phyloP scores from a whole-genome alignment of 1,139 yeast species.

The Candida neerlandica region DNA sequence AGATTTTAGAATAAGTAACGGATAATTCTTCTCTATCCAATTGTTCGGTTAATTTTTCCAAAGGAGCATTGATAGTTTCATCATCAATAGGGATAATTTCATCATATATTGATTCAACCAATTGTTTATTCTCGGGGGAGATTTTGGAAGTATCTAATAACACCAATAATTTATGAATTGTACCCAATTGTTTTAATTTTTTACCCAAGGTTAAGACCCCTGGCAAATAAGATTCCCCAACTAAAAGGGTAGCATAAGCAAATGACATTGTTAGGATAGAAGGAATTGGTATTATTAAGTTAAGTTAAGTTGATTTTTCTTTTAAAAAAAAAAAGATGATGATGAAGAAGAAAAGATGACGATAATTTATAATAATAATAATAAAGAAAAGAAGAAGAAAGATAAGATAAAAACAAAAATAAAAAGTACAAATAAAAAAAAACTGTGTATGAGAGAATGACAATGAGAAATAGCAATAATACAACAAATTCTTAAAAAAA shows the following conservation, averaged over 20 bases:
- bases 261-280: conserved; percentile 17
- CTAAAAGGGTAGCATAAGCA: conserved; percentile 34
- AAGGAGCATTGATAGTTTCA: conserved; percentile 22
- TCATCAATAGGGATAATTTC: conserved; percentile 28
- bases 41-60: conserved; percentile 21
- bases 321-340: too few relatives aligned
- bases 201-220: conserved; percentile 34
- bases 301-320: too few relatives aligned
- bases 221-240: conserved; percentile 32
- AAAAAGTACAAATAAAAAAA: too few relatives aligned
- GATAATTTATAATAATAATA: neutral
- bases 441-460: too few relatives aligned
- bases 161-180: conserved; percentile 25
- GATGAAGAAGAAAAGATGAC: too few relatives aligned
- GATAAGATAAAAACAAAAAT: neutral
- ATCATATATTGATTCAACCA: conserved; percentile 25
- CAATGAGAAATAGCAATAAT: neutral
- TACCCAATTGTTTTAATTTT: conserved; percentile 23
- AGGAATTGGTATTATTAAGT: neutral
- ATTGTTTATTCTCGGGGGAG: conserved; percentile 20
- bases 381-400: neutral
- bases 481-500: too few relatives aligned
- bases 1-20: conserved; percentile 30
- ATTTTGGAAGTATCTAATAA: conserved; percentile 24
- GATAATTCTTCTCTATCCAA: conserved; percentile 33